Conservation (phyloP, 2,329 filamentous ascomycete species). For the Celoporthe dispersa region DNA sequence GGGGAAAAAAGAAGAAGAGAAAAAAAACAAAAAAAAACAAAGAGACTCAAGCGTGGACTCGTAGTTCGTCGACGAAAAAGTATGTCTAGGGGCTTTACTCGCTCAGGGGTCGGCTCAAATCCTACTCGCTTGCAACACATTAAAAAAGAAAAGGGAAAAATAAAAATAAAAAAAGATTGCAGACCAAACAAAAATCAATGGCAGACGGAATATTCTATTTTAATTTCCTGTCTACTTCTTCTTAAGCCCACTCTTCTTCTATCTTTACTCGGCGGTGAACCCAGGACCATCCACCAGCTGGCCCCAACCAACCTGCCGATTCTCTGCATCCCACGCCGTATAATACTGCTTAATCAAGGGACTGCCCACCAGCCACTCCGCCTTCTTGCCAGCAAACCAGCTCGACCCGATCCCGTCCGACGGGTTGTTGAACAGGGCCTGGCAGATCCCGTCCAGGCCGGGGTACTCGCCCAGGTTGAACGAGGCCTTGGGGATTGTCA, state of each 20-base stretch:
- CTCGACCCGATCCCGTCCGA: conserved; percentile 22
- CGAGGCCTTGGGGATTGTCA: conserved; percentile 37
- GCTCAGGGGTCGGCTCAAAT: conserved; percentile 11
- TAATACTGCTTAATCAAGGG: conserved; percentile 43
- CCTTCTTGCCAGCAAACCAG: conserved; percentile 27
- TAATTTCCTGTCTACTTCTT: no score
- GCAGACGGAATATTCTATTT: background rate
- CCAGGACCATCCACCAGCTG: conserved; percentile 20
- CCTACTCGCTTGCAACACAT: background rate
- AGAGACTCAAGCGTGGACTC: background rate
- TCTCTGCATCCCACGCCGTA: conserved; percentile 41
- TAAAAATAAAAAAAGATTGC: no score
- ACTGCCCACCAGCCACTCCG: conserved; percentile 40
- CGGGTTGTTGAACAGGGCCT: conserved; percentile 39
- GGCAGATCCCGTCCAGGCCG: conserved; percentile 37
- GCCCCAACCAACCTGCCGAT: conserved; percentile 35
- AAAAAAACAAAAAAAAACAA: no score
- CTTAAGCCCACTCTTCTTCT: no score
- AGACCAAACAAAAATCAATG: background rate
- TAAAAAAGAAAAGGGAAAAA: background rate
- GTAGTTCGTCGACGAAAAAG: background rate
- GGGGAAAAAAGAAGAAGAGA: no score
- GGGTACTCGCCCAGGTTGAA: conserved; percentile 42
- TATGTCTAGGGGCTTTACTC: background rate
- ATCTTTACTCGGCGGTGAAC: background rate